Base-by-base conservation (phyloP, 1,284 basidiomycete species). In the Apiotrichum porosum region DNA sequence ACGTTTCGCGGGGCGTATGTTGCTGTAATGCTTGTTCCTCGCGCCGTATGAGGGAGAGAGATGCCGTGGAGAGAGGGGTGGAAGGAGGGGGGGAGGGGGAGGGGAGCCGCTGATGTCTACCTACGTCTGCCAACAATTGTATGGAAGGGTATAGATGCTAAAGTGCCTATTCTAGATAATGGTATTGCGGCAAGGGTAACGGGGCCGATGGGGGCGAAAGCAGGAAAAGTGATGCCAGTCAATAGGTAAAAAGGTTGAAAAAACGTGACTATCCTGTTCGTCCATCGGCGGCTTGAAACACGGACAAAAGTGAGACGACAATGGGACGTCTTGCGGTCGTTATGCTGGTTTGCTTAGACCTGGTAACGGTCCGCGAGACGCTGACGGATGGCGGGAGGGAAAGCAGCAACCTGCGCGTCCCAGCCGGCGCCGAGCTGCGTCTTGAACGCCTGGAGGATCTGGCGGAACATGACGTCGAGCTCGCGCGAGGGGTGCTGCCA, bases 401-500 rank as follows among this genome's bases (percentile, higher is more conserved):
- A 73, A 21, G 52, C 50, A 10, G 58, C 48, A 14, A 60, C 56
- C 39, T 60, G 59, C 31, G 58, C 44, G 12, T 68, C 63, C 72
- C 72, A 74, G 18, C 55, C 52, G 6, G 63, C 60, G 15, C 71
- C 72, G 19, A 74, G 54, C 57, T 65, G 65, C 14, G 45, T 42
- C 55, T 68, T 70, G 68, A 72, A 71, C 4, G 71, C 71, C 52
- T 67, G 65, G 37, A 74, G 54, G 32, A 73, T 66, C 65, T 66
- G 54, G 19, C 84, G 81, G 81, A 97, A 97, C 87, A 93, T 93
- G 51, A 78, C 78, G 70, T 93, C 89, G 44, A 97, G 79, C 72
- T 92, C 88, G 13, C 81, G 78, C 1, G 90, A 94, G 0, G 92
- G 92, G 48, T 83, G 81, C 51, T 84, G 86, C 92, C 92, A 97